Percentiles rank a stretch among this genome's conserved stretches.
Evolutionary conservation across 805 yeast genomes (phyloP).

Genomic region (Candida xyloterini): DNA sequence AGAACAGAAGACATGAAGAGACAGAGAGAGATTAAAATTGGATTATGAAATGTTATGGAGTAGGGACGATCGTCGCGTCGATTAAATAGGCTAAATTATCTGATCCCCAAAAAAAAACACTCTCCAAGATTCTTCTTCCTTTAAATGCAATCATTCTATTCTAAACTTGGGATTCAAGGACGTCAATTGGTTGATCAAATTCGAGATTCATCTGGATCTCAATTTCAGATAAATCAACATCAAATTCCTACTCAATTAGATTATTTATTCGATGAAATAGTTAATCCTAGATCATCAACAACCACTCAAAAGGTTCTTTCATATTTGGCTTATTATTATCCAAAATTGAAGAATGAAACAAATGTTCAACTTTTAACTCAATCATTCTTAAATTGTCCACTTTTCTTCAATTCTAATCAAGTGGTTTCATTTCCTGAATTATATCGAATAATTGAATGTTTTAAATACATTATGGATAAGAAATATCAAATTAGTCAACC

Average conservation of each 20-base stretch:
- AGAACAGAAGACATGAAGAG: conserved; percentile 26
- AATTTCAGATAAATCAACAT: neutral
- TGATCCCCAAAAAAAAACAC: too few species aligned
- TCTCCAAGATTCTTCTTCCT: too few species aligned
- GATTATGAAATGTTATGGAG: too few species aligned
- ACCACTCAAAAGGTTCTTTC: conserved; percentile 36
- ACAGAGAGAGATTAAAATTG: neutral
- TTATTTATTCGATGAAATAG: conserved; percentile 42
- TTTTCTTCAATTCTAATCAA: conserved; percentile 27
- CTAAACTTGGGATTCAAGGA: conserved; percentile 27
- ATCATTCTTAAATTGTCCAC: conserved; percentile 43
- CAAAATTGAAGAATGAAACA: conserved; percentile 44
- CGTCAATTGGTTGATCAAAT: conserved; percentile 19
- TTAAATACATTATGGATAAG: conserved; percentile 42
- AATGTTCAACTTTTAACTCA: conserved; percentile 45
- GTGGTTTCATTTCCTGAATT: conserved; percentile 30
- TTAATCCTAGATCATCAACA: conserved; percentile 37
- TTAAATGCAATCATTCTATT: conserved; percentile 8
- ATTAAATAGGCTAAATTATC: conserved; percentile 2
- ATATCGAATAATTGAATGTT: conserved; percentile 46
- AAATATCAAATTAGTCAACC: conserved; percentile 49
- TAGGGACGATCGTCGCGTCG: conserved; percentile 14
- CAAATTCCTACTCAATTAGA: conserved; percentile 42
- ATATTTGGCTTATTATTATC: conserved; percentile 49
- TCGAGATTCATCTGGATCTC: conserved; percentile 1